These are phyloP conservation scores for Neurospora africana DNA, from an alignment of 495 filamentous ascomycete species.

Conservation along the genomic window DNA sequence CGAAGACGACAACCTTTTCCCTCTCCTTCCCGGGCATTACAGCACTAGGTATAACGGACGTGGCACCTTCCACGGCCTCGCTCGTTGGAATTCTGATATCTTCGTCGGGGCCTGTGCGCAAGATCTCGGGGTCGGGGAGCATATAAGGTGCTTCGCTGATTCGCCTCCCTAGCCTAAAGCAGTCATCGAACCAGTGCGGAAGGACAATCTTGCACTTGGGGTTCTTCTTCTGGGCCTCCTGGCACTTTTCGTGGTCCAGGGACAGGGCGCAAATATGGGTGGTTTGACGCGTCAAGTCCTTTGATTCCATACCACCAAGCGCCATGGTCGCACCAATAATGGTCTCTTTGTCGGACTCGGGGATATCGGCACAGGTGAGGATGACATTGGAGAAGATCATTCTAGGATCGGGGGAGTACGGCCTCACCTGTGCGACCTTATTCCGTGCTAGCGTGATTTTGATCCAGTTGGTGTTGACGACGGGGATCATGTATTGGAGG, in stretches of 20 bases:
- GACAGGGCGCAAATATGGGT: conserved; percentile 87
- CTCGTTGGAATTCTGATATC: conserved; percentile 44
- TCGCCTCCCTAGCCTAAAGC: conserved; percentile 75
- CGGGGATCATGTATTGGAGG: conserved; percentile 62
- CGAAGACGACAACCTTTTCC: conserved; percentile 49
- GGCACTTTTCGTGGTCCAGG: conserved; percentile 61
- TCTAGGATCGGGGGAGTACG: conserved; percentile 80
- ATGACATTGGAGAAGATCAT: conserved; percentile 81
- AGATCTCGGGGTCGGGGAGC: conserved; percentile 76
- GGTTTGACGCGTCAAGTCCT: conserved; percentile 54
- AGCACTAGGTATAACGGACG: conserved; percentile 48
- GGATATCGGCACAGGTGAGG: conserved; percentile 67
- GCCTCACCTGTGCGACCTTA: conserved; percentile 65
- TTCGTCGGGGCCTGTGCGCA: conserved; percentile 44
- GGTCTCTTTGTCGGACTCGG: conserved; percentile 79
- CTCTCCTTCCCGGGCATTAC: conserved; percentile 21
- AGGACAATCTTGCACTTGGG: conserved; percentile 73
- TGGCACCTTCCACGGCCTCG: conserved; percentile 62
- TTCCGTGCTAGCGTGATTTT: conserved; percentile 52
- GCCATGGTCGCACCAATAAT: conserved; percentile 85
- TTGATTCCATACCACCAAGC: conserved; percentile 72
- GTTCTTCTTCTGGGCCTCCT: conserved; percentile 48
- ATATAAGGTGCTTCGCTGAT: conserved; percentile 83
- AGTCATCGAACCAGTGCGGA: conserved; percentile 98
- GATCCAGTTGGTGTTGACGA: conserved; percentile 79